Conservation (phyloP, 164 flowering plant genomes). For the Nymphaea thermarum region DNA sequence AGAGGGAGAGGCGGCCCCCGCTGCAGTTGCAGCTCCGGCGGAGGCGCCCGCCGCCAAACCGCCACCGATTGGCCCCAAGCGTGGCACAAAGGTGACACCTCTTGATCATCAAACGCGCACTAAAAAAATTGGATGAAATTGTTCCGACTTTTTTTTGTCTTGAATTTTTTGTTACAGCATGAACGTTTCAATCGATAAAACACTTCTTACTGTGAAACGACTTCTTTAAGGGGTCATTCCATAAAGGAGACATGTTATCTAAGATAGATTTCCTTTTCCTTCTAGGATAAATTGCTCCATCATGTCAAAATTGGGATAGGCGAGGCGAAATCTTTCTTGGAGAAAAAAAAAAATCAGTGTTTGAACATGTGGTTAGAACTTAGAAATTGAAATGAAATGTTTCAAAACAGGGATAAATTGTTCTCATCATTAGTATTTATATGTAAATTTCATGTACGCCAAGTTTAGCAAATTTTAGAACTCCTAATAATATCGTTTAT, state of each 20-base stretch:
- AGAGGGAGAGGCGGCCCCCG: constrained; percentile 32
- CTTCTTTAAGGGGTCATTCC: no score
- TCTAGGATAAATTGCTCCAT: no score
- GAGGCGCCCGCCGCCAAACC: constrained; percentile 50
- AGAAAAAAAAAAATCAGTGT: background rate
- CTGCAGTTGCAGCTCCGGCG: constrained; percentile 26
- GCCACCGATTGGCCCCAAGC: constrained; percentile 90
- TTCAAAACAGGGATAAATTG: no score
- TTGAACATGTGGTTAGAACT: no score
- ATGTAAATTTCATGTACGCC: background rate
- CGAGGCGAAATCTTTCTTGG: background rate
- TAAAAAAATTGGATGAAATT: no score
- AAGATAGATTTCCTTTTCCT: no score
- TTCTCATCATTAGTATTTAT: background rate
- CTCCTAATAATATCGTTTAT: background rate
- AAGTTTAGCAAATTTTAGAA: background rate
- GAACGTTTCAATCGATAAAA: background rate
- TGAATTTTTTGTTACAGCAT: no score
- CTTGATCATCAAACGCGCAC: background rate
- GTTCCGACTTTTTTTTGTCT: background rate
- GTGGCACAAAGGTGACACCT: constrained; percentile 65
- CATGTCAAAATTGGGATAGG: background rate
- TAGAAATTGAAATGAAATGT: no score
- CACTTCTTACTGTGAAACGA: no score
- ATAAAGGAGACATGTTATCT: no score